phyloP scores from a whole-genome alignment of 768 basidiomycete genomes.

The Pulveroboletus frians region DNA sequence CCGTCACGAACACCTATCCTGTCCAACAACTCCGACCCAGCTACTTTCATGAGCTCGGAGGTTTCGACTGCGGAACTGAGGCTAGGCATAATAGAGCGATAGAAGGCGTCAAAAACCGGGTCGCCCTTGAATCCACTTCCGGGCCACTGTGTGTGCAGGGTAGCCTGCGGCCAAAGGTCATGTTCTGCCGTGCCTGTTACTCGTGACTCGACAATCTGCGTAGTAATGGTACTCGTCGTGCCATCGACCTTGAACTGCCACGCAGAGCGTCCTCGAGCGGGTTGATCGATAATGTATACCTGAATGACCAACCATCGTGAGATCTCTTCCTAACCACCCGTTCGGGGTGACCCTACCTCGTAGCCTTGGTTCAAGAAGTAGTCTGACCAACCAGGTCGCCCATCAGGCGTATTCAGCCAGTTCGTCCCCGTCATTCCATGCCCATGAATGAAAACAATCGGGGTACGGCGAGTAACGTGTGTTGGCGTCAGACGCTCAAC shows the following conservation, averaged over 20 bases:
- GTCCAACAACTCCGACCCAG: slow-evolving; percentile 42
- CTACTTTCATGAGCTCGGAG: slow-evolving; percentile 37
- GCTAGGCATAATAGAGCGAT: slow-evolving; percentile 38
- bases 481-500: slow-evolving; percentile 46
- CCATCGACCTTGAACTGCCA: slow-evolving; percentile 41
- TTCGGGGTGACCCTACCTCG: slow-evolving; percentile 32
- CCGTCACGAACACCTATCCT: slow-evolving; percentile 41
- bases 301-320: slow-evolving; percentile 3
- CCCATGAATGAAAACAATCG: slow-evolving; percentile 47
- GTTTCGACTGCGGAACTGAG: slow-evolving; percentile 34
- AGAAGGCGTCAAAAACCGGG: slow-evolving; percentile 41
- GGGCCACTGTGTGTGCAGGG: slow-evolving; percentile 48
- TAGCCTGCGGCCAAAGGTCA: slow-evolving; percentile 43
- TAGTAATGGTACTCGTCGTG: slow-evolving; percentile 26
- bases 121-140: slow-evolving; percentile 47
- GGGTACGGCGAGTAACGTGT: slow-evolving; percentile 34
- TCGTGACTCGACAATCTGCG: slow-evolving; percentile 34
- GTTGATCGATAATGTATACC: slow-evolving; percentile 46
- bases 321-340: background rate
- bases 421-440: slow-evolving; percentile 50
- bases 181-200: slow-evolving; percentile 40
- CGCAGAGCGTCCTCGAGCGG: slow-evolving; percentile 41
- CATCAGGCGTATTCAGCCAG: slow-evolving; percentile 52
- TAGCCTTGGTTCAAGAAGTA: slow-evolving; percentile 47
- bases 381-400: slow-evolving; percentile 52